Evolutionary conservation across 257 asterid genomes (phyloP).

Genomic region (Lavandula angustifolia): DNA sequence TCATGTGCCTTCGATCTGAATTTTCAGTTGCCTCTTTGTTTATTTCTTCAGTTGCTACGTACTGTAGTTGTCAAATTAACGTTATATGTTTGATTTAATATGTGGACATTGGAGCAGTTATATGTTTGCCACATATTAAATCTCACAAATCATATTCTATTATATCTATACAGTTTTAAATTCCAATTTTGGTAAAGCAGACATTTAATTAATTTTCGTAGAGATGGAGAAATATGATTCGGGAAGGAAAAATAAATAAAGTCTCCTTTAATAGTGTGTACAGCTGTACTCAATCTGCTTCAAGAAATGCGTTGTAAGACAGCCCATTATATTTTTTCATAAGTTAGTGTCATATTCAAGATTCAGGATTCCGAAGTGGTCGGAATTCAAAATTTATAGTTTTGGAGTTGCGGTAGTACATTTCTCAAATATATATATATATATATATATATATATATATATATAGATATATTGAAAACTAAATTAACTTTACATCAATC

Average conservation of each 20-base stretch:
- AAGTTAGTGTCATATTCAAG: too few relatives aligned
- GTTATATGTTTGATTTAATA: background rate
- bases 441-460: too few relatives aligned
- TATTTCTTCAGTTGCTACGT: background rate
- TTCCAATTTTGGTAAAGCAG: slow-evolving; percentile 4
- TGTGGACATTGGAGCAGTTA: background rate
- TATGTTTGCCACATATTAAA: too few relatives aligned
- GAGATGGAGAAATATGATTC: slow-evolving; percentile 10
- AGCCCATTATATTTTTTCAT: too few relatives aligned
- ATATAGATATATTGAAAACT: too few relatives aligned
- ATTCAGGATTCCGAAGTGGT: too few relatives aligned
- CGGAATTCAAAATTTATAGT: too few relatives aligned
- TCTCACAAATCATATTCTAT: too few relatives aligned
- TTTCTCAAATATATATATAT: too few relatives aligned
- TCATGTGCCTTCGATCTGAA: slow-evolving; percentile 39
- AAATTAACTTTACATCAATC: too few relatives aligned
- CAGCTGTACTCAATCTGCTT: background rate
- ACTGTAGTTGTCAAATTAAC: slow-evolving; percentile 26
- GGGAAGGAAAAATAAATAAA: background rate
- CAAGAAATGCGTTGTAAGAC: background rate
- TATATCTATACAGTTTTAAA: background rate
- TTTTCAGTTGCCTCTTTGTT: slow-evolving; percentile 14
- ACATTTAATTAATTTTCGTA: background rate
- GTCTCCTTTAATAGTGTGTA: background rate
- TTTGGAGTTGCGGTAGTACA: too few relatives aligned